Percentiles rank a stretch among this genome's conserved stretches.
Conservation (phyloP, 2,329 filamentous ascomycete genomes). For the Bipolaris cookei region DNA sequence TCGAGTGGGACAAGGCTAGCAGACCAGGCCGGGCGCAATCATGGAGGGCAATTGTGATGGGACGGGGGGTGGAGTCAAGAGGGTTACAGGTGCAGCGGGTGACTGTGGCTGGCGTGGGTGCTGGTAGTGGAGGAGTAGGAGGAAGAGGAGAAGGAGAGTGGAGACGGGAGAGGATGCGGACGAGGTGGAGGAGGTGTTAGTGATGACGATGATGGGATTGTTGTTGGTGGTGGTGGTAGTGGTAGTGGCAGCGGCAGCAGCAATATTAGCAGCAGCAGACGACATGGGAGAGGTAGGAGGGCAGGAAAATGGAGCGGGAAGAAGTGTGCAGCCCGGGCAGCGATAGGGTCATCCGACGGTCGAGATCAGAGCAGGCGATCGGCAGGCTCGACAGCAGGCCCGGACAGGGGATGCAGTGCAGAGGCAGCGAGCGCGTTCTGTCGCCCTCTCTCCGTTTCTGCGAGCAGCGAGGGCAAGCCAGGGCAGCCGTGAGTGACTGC, state of each 20-base stretch:
- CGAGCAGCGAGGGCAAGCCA: neutral
- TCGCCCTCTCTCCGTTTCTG: neutral
- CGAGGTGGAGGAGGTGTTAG: neutral
- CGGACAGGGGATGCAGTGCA: conserved; percentile 2
- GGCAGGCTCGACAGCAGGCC: conserved; percentile 10
- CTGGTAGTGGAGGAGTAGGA: neutral
- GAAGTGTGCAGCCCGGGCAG: conserved; percentile 7
- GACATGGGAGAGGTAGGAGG: conserved; percentile 20
- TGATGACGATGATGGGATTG: neutral
- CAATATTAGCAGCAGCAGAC: conserved; percentile 1
- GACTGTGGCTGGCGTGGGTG: neutral
- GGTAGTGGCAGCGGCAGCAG: neutral
- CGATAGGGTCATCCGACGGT: conserved; percentile 4
- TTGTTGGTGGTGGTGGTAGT: neutral
- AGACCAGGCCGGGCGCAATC: conserved; percentile 26
- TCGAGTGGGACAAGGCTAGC: conserved; percentile 24
- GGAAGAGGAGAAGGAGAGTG: conserved; percentile 7
- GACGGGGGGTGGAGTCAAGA: neutral
- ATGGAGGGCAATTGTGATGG: conserved; percentile 27
- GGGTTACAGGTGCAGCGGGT: neutral
- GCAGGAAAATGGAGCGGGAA: conserved; percentile 8
- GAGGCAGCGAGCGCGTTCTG: conserved; percentile 1
- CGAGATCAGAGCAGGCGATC: conserved; percentile 19
- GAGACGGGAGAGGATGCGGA: neutral
- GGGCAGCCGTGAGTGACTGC: neutral